Evolutionary conservation across 163 green algal species (phyloP), one percentile per base, ranked within the genome.

Genomic region (Coccomyxa subellipsoidea): DNA sequence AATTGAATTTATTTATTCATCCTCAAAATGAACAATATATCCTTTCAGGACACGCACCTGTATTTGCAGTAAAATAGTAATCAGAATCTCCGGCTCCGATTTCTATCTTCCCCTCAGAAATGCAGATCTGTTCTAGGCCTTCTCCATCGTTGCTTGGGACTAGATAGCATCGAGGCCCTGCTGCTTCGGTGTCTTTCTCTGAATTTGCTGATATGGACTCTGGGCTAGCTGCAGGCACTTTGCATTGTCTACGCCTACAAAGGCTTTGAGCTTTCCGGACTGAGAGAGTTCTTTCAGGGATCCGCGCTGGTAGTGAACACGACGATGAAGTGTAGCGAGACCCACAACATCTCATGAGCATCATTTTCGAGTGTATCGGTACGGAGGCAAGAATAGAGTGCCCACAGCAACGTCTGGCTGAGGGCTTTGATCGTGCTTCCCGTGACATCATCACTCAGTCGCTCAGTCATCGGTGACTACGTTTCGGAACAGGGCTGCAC

Each of bases 101-200:
- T 1, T 73, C 66, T 73, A 73, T 35, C 32, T 73, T 73, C 32
- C 66, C 66, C 66, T 73, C 66, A 12, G 66, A 35, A 6, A 73
- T 32, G 66, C 66, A 73, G 7, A 73, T 73, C 66, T 73, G 29
- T 34, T 36, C 66, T 5, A 73, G 66, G 29, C 66, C 66, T 8
- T 73, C 66, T n/a, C 66, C 66, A 73, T n/a, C 27, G 1, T 34
- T 23, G 32, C 29, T 73, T 23, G 66, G 66, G 10, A 36, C 66
- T 7, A 73, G 66, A 73, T 73, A 73, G 66, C 66, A 73, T 73
- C 66, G 66, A 34, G 66, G 66, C 18, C 66, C 66, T n/a, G 32
- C 21, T 27, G 27, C n/a, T 73, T 73, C 66, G 15, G 21, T 34
- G 4, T 32, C 66, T 73, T 73, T 8, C 32, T 23, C 66, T 23